A percentile compares a stretch with the other conserved stretches of the same genome.
These are phyloP conservation scores for Colletotrichum costaricense DNA, from an alignment of 2,329 filamentous ascomycete genomes.

Conservation along the genomic window DNA sequence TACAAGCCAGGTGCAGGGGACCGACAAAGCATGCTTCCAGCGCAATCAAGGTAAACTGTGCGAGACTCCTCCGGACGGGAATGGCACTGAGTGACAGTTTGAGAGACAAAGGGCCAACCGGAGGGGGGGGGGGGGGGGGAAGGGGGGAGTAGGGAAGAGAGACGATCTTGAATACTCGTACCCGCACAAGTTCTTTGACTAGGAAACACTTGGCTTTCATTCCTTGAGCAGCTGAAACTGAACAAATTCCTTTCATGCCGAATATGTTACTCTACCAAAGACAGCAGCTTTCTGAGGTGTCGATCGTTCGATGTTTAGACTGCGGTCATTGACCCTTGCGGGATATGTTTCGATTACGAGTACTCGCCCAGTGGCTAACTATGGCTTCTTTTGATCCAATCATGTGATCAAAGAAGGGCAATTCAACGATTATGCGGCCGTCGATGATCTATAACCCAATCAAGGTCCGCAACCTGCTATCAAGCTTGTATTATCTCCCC, in stretches of 20 bases:
- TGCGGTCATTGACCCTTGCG: no score
- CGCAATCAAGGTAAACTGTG: not conserved
- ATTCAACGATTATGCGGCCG: not conserved
- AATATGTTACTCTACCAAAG: not conserved
- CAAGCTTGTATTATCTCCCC: not conserved
- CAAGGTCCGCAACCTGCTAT: not conserved
- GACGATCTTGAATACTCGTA: not conserved
- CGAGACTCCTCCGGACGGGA: not conserved
- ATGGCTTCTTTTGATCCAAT: not conserved
- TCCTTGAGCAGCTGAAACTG: not conserved
- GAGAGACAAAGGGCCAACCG: not conserved
- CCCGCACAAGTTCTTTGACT: not conserved
- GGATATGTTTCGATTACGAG: not conserved
- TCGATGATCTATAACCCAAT: not conserved
- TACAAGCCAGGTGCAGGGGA: no score
- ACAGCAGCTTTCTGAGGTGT: not conserved
- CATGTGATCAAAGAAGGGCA: not conserved
- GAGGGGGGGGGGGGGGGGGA: no score
- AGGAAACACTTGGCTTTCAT: not conserved
- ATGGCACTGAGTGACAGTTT: not conserved
- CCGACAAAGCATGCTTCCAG: no score
- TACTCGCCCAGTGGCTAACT: not conserved
- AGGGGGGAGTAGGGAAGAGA: not conserved
- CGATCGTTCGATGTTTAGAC: not conserved
- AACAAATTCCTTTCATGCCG: not conserved